A percentile compares a stretch with the other conserved stretches of the same genome.
phyloP scores from a whole-genome alignment of 169 alveolate genomes.

The Cryptosporidium ryanae region DNA sequence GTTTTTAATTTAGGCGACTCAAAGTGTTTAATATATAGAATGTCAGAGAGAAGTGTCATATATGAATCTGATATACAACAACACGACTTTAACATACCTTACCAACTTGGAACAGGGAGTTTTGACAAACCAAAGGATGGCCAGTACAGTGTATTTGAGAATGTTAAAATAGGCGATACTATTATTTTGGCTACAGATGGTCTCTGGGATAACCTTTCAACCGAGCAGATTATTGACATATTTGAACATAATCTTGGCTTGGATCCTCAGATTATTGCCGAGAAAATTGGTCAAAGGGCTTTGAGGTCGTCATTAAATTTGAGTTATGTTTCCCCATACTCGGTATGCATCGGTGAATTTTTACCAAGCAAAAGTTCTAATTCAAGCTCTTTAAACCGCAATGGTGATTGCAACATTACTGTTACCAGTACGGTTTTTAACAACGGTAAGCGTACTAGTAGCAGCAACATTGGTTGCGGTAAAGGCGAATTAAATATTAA shows the following conservation, averaged over 20 bases:
- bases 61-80: constrained; percentile 48
- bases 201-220: constrained; percentile 50
- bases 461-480: no score
- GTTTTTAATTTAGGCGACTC: constrained; percentile 57
- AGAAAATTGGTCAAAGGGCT: constrained; percentile 44
- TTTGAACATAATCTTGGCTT: background rate
- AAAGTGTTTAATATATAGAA: constrained; percentile 42
- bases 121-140: constrained; percentile 48
- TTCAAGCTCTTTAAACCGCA: no score
- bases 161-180: constrained; percentile 22
- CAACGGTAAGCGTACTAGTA: no score
- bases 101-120: constrained; percentile 59
- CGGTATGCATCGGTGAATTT: background rate
- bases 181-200: constrained; percentile 63
- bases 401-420: no score
- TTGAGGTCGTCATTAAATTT: constrained; percentile 10
- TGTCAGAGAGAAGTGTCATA: constrained; percentile 7
- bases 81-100: constrained; percentile 57
- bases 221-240: constrained; percentile 17
- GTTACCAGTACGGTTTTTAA: no score
- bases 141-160: constrained; percentile 13
- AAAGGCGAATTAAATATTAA: no score
- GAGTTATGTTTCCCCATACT: constrained; percentile 28
- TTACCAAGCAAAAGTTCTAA: no score
- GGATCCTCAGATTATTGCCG: constrained; percentile 64